Evolutionary conservation across 371 early-diverging fungal genomes (phyloP).

Genomic region (Mortierella sp.): DNA sequence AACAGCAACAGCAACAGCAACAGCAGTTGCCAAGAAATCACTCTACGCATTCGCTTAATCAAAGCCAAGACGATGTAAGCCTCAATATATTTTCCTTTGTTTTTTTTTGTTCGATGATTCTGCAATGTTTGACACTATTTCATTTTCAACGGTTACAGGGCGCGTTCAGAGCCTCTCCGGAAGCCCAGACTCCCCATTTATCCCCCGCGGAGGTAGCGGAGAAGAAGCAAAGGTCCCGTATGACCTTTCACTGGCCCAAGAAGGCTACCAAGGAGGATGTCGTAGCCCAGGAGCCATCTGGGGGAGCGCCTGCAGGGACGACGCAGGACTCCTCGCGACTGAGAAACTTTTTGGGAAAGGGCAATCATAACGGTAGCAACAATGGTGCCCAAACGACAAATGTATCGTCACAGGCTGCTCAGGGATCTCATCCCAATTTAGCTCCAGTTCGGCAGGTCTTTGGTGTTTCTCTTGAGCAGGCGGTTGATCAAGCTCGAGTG

Average conservation of each 20-base stretch:
- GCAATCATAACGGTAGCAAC: slow-evolving; percentile 22
- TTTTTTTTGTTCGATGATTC: not conserved
- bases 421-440: slow-evolving; percentile 5
- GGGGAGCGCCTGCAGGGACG: slow-evolving; percentile 1
- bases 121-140: not conserved
- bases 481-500: slow-evolving; percentile 69
- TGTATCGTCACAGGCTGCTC: not conserved
- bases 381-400: slow-evolving; percentile 15
- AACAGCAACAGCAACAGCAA: slow-evolving; percentile 15
- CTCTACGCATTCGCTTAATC: slow-evolving; percentile 36
- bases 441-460: slow-evolving; percentile 70
- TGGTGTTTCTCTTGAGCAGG: slow-evolving; percentile 78
- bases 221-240: slow-evolving; percentile 58
- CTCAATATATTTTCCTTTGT: not conserved
- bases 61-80: slow-evolving; percentile 46
- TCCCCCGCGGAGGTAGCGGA: slow-evolving; percentile 41
- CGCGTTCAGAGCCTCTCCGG: slow-evolving; percentile 9
- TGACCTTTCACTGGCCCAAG: slow-evolving; percentile 58
- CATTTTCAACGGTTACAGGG: slow-evolving; percentile 3
- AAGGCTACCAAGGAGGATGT: slow-evolving; percentile 47
- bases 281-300: slow-evolving; percentile 5
- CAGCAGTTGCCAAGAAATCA: slow-evolving; percentile 34
- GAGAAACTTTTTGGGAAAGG: slow-evolving; percentile 47
- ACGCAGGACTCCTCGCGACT: slow-evolving; percentile 31
- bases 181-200: slow-evolving; percentile 18